phyloP scores from a whole-genome alignment of 257 asterid genomes.

The Solanum lignicaule region DNA sequence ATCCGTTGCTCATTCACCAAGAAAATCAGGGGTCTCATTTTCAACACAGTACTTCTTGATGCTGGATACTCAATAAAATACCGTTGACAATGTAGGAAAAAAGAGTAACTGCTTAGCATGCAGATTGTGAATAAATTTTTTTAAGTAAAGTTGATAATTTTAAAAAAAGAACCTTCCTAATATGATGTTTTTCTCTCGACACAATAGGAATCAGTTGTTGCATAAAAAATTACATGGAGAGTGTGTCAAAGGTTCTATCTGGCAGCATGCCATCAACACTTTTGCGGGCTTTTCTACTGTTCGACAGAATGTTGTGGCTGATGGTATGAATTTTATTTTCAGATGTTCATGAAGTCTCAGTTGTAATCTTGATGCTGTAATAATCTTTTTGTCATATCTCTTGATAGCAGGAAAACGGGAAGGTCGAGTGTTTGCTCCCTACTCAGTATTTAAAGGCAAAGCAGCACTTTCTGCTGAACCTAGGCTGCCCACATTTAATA shows the following conservation, averaged over 20 bases:
- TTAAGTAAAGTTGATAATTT: background rate
- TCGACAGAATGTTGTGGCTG: slow-evolving; percentile 13
- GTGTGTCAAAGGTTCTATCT: background rate
- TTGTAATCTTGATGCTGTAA: background rate
- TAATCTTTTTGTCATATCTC: background rate
- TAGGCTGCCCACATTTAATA: slow-evolving; percentile 45
- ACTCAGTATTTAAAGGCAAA: slow-evolving; percentile 79
- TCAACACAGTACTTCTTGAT: background rate
- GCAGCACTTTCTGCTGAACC: slow-evolving; percentile 78
- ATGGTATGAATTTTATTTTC: slow-evolving; percentile 20
- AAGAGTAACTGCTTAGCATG: background rate
- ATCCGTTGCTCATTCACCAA: background rate
- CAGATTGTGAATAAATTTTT: background rate
- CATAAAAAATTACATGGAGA: background rate
- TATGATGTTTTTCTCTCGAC: background rate
- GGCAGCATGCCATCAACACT: background rate
- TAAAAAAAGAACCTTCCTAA: background rate
- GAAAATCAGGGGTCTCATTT: background rate
- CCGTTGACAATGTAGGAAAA: background rate
- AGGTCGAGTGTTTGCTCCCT: slow-evolving; percentile 43
- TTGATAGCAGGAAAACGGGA: background rate
- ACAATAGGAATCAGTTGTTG: slow-evolving; percentile 1
- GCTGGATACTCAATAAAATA: background rate
- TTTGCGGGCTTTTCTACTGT: slow-evolving; percentile 22
- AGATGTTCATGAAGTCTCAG: background rate